Conservation (phyloP, 1,139 yeast genomes). For the Suhomyces ambrosiae region DNA sequence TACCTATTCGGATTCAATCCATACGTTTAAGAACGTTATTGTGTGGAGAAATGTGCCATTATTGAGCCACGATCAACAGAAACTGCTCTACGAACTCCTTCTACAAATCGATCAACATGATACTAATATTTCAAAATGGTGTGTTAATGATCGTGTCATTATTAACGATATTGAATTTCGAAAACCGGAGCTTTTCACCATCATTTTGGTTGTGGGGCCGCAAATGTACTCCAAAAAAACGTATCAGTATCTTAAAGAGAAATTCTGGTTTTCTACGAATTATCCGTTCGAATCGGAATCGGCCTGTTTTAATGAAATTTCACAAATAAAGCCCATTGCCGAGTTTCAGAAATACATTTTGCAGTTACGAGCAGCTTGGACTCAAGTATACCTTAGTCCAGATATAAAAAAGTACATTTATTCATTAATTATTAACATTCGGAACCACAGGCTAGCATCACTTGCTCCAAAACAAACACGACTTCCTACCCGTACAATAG, state of each 20-base stretch:
- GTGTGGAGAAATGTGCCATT: conserved; percentile 32
- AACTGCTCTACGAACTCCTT: conserved; percentile 30
- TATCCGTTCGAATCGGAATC: conserved; percentile 14
- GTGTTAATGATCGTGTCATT: conserved; percentile 10
- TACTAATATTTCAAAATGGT: conserved; percentile 23
- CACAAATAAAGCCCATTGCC: conserved; percentile 1
- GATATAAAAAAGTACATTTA: conserved; percentile 42
- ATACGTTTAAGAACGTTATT: conserved; percentile 20
- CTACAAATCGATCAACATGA: conserved; percentile 35
- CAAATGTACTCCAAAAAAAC: conserved; percentile 19
- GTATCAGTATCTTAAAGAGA: conserved; percentile 37
- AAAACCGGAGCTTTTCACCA: conserved; percentile 27
- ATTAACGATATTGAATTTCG: conserved; percentile 18
- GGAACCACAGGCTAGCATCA: conserved; percentile 46
- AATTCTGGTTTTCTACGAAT: conserved; percentile 39
- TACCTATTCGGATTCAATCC: conserved; percentile 5
- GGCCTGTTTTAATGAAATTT: conserved; percentile 4
- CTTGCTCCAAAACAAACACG: conserved; percentile 41
- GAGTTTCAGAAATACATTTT: conserved; percentile 9
- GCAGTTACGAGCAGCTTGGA: conserved; percentile 11
- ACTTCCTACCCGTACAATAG: conserved; percentile 36
- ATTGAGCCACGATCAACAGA: conserved; percentile 23
- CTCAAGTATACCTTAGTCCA: conserved; percentile 34
- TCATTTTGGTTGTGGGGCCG: conserved; percentile 29
- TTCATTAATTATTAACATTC: conserved; percentile 39